phyloP scores from a whole-genome alignment of 140 eudicot genomes.

The Erigeron philadelphicus region DNA sequence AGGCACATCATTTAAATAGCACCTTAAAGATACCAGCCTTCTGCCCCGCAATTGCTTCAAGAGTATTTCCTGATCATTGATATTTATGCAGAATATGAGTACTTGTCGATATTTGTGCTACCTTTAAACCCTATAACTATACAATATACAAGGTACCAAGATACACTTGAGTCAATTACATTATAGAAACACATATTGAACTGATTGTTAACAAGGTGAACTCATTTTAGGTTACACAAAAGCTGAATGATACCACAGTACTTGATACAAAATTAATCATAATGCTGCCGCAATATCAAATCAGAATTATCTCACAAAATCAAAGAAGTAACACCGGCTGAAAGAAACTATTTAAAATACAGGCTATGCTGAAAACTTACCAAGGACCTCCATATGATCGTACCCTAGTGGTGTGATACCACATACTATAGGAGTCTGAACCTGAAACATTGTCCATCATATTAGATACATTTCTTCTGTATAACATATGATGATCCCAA shows the following conservation, averaged over 20 bases:
- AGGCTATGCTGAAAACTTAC: slow-evolving; percentile 29
- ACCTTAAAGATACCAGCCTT: slow-evolving; percentile 98
- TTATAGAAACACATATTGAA: background rate
- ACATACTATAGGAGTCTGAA: slow-evolving; percentile 78
- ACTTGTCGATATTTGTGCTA: slow-evolving; percentile 7
- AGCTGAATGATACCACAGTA: background rate
- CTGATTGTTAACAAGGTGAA: background rate
- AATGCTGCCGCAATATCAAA: background rate
- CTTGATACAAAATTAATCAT: background rate
- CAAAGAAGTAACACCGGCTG: background rate
- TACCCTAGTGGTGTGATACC: slow-evolving; percentile 93
- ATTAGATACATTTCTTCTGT: slow-evolving; percentile 1
- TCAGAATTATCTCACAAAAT: background rate
- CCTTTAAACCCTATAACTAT: slow-evolving; percentile 10
- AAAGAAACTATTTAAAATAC: background rate
- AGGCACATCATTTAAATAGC: slow-evolving; percentile 10
- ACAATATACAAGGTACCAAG: slow-evolving; percentile 9
- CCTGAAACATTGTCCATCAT: slow-evolving; percentile 45
- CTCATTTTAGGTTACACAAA: background rate
- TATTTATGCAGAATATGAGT: slow-evolving; percentile 1
- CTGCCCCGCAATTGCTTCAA: slow-evolving; percentile 83
- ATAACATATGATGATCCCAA: background rate
- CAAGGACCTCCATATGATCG: slow-evolving; percentile 95
- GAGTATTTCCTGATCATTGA: slow-evolving; percentile 62
- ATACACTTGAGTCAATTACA: background rate